Evolutionary conservation across 257 asterid species (phyloP).

Genomic region (Solanum ahanhuiri): DNA sequence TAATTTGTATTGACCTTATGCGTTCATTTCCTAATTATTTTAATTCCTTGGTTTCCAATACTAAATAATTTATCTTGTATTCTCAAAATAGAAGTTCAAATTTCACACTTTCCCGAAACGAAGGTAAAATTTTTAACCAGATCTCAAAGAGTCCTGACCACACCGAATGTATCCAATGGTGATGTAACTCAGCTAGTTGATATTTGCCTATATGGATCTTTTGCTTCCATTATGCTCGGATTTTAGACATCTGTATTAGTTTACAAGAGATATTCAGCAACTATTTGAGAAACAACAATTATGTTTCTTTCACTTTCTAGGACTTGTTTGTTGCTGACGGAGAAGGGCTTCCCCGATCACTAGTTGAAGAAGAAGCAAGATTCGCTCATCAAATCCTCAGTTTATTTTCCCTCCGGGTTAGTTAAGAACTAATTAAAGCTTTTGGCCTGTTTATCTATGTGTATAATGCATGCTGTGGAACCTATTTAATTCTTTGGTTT

Average conservation of each 20-base stretch:
- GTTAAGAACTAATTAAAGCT: neutral
- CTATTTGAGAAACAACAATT: neutral
- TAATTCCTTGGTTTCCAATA: neutral
- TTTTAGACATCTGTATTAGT: neutral
- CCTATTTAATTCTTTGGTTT: conserved; percentile 9
- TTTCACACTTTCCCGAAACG: neutral
- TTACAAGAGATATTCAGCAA: neutral
- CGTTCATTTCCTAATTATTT: neutral
- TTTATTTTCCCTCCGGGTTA: conserved; percentile 72
- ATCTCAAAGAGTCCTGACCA: neutral
- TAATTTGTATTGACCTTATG: neutral
- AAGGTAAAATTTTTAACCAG: neutral
- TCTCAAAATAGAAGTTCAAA: neutral
- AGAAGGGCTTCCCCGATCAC: conserved; percentile 92
- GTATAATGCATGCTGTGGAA: neutral
- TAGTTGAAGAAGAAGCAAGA: conserved; percentile 79
- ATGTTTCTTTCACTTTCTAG: conserved; percentile 27
- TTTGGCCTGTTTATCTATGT: conserved; percentile 4
- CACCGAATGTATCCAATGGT: neutral
- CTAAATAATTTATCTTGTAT: neutral
- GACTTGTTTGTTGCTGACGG: conserved; percentile 96
- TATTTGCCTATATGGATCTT: neutral
- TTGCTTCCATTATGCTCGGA: neutral
- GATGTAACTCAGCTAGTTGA: neutral
- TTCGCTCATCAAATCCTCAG: conserved; percentile 56